Base-by-base conservation (phyloP, 2,329 filamentous ascomycete species). In the Penicillium hordei region DNA sequence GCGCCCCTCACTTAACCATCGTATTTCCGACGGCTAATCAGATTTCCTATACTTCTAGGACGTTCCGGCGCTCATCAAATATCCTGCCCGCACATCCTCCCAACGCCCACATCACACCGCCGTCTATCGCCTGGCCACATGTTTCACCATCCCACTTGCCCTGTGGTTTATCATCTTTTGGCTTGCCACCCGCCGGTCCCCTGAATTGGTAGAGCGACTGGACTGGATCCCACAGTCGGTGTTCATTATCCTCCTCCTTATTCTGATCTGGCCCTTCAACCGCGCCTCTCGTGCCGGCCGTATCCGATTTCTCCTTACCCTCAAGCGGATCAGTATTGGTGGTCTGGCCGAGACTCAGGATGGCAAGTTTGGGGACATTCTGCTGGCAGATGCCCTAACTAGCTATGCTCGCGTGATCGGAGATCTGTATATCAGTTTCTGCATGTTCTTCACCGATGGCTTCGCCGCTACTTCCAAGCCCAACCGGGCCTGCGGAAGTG, bases 331-430 rank as follows among this genome's bases (percentile, higher is more conserved):
- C 60, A 86, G 85, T 66, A 79, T 97, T 43, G 94, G 94, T 25
- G 93, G 93, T 0, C 82, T 99, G 25, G 93, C 94, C 15, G 88
- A 93, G 75, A 81, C 90, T 0, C 85, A 90, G 65, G 90, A 97
- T 74, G 92, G 93, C 54, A 96, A 96, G 71, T 97, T 97, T 69
- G 93, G 91, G 55, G 94, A 99, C 72, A 89, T 97, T 52, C 78
- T 99, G 58, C 85, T 99, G 19, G 93, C 94, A 34, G 94, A 99
- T 82, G 93, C 92, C 55, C 78, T 97, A 66, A 99, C 94, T 42
- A 95, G 90, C 69, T 99, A 97, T 74, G 89, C 93, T 60, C 96
- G 95, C 75, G 89, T 97, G 31, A 81, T 96, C 29, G 93, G 88
- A 25, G 94, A 99, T 74, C 78, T 97, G 13, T 97, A 92, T 72